These are phyloP conservation scores for Scutellaria baicalensis DNA, from an alignment of 257 asterid species.

Conservation along the genomic window DNA sequence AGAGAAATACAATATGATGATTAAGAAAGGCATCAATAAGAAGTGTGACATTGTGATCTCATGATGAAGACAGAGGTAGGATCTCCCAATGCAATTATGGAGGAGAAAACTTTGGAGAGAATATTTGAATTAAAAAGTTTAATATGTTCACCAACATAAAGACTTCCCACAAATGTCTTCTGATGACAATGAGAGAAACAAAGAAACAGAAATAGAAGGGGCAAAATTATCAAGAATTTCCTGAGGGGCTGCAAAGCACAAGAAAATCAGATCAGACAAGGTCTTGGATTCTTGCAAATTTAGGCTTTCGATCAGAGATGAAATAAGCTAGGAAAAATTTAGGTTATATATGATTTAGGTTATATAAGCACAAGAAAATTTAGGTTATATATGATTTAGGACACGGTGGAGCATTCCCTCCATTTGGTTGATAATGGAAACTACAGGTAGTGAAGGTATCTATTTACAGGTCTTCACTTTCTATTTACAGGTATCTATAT, in stretches of 20 bases:
- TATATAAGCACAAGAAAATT: no score
- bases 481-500: not conserved
- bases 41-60: not conserved
- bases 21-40: slow-evolving; percentile 12
- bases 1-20: slow-evolving; percentile 6
- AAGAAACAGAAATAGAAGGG: not conserved
- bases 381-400: not conserved
- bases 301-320: not conserved
- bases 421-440: not conserved
- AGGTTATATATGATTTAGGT: not conserved
- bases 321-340: not conserved
- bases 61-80: not conserved
- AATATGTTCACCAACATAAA: slow-evolving; percentile 2
- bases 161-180: slow-evolving; percentile 1
- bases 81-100: not conserved
- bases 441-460: not conserved
- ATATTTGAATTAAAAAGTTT: not conserved
- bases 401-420: not conserved
- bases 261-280: not conserved
- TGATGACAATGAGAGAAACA: not conserved
- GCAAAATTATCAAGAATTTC: not conserved
- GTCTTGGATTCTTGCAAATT: not conserved
- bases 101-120: not conserved
- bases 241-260: not conserved
- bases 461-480: not conserved